Evolutionary conservation across 129 eudicot species (phyloP).

Genomic region (Centaurea solstitialis): DNA sequence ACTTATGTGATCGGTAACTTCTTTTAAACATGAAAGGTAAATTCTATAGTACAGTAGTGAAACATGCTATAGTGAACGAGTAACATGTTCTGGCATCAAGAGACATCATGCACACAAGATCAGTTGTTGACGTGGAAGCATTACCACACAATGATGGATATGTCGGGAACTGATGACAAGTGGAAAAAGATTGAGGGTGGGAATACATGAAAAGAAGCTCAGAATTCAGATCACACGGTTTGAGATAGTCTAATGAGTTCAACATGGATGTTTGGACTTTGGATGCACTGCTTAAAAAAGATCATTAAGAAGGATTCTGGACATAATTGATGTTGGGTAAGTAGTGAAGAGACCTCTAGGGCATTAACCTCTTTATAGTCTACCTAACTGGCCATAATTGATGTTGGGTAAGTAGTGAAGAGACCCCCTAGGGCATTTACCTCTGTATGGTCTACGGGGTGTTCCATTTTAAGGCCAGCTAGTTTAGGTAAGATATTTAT

Average conservation of each 20-base stretch:
- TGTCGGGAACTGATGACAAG: not conserved
- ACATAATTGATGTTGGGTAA: no score
- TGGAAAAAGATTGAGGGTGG: not conserved
- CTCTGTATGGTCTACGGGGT: not conserved
- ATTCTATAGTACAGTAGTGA: not conserved
- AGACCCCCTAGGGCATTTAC: not conserved
- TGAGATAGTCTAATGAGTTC: not conserved
- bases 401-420: not conserved
- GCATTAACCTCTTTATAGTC: no score
- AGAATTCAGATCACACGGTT: not conserved
- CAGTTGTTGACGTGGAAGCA: not conserved
- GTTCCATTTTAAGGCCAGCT: not conserved
- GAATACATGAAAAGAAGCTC: not conserved
- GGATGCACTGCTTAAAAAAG: not conserved
- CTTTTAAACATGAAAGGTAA: not conserved
- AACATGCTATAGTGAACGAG: not conserved
- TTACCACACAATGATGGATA: not conserved
- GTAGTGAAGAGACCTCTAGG: no score
- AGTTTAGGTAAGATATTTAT: not conserved
- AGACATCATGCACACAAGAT: not conserved
- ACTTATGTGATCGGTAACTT: not conserved
- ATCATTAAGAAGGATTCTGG: not conserved
- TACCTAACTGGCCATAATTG: no score
- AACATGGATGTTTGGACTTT: not conserved
- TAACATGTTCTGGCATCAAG: not conserved